A percentile compares a stretch with the other conserved stretches of the same genome.
phyloP scores from a whole-genome alignment of 1,284 basidiomycete species.

The Lignosus rhinocerotis region DNA sequence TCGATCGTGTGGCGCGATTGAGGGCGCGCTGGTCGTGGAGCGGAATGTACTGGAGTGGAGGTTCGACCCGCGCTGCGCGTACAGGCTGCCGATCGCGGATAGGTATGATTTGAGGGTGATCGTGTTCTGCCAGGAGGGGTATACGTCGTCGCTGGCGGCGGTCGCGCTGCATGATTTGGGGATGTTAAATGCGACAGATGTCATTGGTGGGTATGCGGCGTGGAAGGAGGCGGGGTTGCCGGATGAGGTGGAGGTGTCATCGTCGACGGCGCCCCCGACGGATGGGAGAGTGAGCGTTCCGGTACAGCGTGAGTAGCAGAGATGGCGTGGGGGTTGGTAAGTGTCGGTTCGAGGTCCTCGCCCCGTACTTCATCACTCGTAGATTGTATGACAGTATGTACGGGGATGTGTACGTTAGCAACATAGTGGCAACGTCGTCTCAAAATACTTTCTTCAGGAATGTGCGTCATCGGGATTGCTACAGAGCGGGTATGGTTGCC shows the following conservation, averaged over 20 bases:
- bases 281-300: slow-evolving; percentile 15
- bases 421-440: no score
- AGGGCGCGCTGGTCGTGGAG: slow-evolving; percentile 65
- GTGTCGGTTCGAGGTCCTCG: no score
- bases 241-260: slow-evolving; percentile 30
- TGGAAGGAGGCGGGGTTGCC: slow-evolving; percentile 70
- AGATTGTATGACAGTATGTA: no score
- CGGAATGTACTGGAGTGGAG: slow-evolving; percentile 74
- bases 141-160: slow-evolving; percentile 70
- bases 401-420: no score
- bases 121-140: slow-evolving; percentile 70
- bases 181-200: slow-evolving; percentile 69
- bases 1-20: slow-evolving; percentile 52
- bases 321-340: no score
- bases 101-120: slow-evolving; percentile 72
- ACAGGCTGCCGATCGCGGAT: slow-evolving; percentile 61
- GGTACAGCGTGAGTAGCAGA: neutral
- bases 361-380: no score
- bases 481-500: no score
- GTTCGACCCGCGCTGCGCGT: slow-evolving; percentile 62
- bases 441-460: no score
- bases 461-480: no score
- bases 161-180: slow-evolving; percentile 65
- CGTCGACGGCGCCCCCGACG: slow-evolving; percentile 18
- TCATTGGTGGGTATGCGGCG: slow-evolving; percentile 69